phyloP scores from a whole-genome alignment of 169 alveolate species.

The Plasmodium malariae region DNA sequence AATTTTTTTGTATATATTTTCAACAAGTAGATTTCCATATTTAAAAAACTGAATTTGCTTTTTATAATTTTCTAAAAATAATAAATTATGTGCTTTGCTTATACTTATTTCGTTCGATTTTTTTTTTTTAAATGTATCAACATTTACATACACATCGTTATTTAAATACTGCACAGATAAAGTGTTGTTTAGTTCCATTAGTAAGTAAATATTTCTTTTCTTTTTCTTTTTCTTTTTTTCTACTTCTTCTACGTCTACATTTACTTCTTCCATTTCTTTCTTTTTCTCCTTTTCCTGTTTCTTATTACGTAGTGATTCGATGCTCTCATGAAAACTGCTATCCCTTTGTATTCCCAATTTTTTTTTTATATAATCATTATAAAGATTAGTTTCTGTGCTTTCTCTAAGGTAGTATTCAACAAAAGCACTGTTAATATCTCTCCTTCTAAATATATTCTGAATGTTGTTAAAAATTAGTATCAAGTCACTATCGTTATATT shows the following conservation, averaged over 20 bases:
- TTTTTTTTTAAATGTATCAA: constrained; percentile 5
- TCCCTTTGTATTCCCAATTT: background rate
- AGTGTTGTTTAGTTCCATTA: constrained; percentile 61
- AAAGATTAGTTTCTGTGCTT: background rate
- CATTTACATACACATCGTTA: constrained; percentile 34
- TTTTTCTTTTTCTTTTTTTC: background rate
- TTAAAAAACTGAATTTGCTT: constrained; percentile 74
- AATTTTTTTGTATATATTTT: constrained; percentile 74
- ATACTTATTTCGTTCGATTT: background rate
- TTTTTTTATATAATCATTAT: constrained; percentile 50
- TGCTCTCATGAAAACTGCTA: background rate
- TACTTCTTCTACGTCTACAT: background rate
- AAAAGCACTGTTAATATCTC: constrained; percentile 24
- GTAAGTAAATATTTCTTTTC: constrained; percentile 28
- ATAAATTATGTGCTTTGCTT: constrained; percentile 17
- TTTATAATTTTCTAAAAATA: constrained; percentile 62
- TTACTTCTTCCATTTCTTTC: background rate
- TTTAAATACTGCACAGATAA: constrained; percentile 69
- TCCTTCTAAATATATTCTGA: constrained; percentile 56
- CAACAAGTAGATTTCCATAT: constrained; percentile 70
- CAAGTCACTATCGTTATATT: constrained; percentile 55
- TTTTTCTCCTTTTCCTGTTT: background rate
- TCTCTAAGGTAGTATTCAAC: constrained; percentile 9
- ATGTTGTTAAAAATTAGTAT: constrained; percentile 64
- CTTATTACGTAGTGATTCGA: background rate